These are phyloP conservation scores for Triticum monococcum DNA, from an alignment of 176 grass and related monocot species.

Conservation along the genomic window DNA sequence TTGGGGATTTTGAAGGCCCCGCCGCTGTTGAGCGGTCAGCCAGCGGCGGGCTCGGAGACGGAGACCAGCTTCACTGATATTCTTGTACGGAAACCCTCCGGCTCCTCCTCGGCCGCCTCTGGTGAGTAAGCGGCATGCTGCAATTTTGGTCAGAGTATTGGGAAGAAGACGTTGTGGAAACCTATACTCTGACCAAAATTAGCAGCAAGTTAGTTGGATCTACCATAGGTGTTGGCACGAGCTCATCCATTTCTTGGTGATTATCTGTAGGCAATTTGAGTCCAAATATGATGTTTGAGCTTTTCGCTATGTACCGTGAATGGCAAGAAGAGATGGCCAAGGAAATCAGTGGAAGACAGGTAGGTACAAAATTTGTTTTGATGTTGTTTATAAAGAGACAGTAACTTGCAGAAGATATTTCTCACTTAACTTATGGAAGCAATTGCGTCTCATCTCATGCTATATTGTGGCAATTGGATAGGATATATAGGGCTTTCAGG, in stretches of 20 bases:
- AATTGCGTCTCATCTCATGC: neutral
- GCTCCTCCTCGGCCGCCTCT: conserved; percentile 27
- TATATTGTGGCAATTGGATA: neutral
- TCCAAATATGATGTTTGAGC: conserved; percentile 72
- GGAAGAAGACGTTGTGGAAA: neutral
- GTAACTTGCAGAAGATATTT: neutral
- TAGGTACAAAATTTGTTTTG: conserved; percentile 22
- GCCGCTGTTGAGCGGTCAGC: conserved; percentile 49
- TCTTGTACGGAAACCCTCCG: conserved; percentile 56
- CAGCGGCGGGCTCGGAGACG: conserved; percentile 28
- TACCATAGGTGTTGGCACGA: neutral
- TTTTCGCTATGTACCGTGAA: conserved; percentile 77
- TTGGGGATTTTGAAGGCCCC: conserved; percentile 47
- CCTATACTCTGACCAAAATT: neutral
- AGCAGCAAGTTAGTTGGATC: neutral
- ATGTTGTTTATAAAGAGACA: conserved; percentile 10
- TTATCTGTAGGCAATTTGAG: conserved; percentile 56
- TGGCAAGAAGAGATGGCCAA: conserved; percentile 89
- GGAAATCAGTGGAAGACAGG: conserved; percentile 74
- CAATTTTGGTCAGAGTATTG: neutral
- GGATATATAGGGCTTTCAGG: neutral
- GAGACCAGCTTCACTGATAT: conserved; percentile 75
- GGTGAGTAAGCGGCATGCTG: conserved; percentile 13
- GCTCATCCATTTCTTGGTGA: conserved; percentile 15
- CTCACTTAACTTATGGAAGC: neutral